Evolutionary conservation across 306 rosid species (phyloP), one percentile per base, ranked within the genome.

Genomic region (Lablab purpureus): DNA sequence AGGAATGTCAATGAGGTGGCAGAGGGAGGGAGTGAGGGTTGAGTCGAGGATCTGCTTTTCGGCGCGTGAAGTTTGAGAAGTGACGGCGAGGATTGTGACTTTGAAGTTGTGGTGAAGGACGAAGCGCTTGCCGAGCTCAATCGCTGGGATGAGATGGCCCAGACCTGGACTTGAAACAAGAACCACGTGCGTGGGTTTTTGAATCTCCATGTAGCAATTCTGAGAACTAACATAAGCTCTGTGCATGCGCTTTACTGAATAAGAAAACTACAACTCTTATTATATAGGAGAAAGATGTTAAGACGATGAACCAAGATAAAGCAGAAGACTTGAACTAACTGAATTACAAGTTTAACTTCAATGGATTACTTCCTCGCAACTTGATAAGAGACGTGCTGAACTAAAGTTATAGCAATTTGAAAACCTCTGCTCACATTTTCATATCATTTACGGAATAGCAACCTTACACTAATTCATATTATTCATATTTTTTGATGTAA

Each of bases 61-160:
- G 0, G 84, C 79, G 3, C 18, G 11, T 4, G 91, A 87, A 21
- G 65, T 13, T 54, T 71, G 78, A 67, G 82, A 77, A 34, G 80
- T 41, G 46, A 85, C 65, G 59, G 77, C 87, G 6, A 88, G 79
- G 77, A 88, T 49, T 5, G 90, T 89, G 52, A 76, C 84, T 21
- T 70, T 27, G 80, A 84, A 66, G 58, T 67, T 73, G 67, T 40
- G 86, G 40, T 54, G 75, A 70, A 47, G 19, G 62, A 69, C 70
- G 2, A 91, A 81, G 64, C 82, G 80, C 6, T 86, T 89, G 0
- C 70, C 89, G 0, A 91, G 90, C 60, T 89, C 89, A 21, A 91
- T 75, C 4, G 27, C 46, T 0, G 90, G 90, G 60, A 91, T 79
- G 21, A 89, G 65, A 45, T 91, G 93, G 21, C 96, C 96, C 7